Base-by-base conservation (phyloP, 352 stramenopile genomes). In the Aphanomyces astaci region DNA sequence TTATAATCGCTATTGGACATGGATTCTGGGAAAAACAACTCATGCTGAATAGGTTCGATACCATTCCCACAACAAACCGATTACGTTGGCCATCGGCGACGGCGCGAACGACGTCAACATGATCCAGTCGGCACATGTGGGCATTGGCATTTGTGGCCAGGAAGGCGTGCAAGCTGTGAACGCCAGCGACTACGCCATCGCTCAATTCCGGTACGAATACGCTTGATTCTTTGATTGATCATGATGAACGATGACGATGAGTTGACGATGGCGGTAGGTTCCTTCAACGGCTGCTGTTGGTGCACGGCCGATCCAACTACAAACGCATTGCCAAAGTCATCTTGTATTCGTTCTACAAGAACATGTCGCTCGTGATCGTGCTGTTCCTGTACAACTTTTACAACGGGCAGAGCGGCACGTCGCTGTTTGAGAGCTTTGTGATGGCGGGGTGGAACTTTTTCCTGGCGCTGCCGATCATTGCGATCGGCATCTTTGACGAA, bases 71-170 rank as follows among this genome's bases (percentile, higher is more conserved):
- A 53, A 89, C 80, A 19, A 92, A 95, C 59, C 97, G 91, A n/a
- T 81, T 99, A 9, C 94, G 10, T 81, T 99, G 4, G 95, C 96
- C 0, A 98, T 99, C 40, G 97, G 97, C 40, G 97, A 99, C 78
- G 97, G 97, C 25, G 97, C 97, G 1, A 99, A 99, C 76, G 97
- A 99, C 75, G 96, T 99, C 46, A 94, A 91, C 49, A 99, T 99
- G 96, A 99, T 99, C 64, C 95, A 98, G 74, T 94, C 94, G 63
- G 96, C 96, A 22, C 93, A 99, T 54, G 90, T 99, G 45, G 97
- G 97, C 36, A 93, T 99, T 30, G 97, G 97, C 1, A 99, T 99
- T 64, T 98, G 86, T 53, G 96, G 97, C 5, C 92, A 98, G 66
- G 97, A 99, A 79, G 97, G 97, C 7, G 86, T 97, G 13, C 96